Percentiles rank a stretch among this genome's conserved stretches.
These are phyloP conservation scores for Phytophthora quininea DNA, from an alignment of 352 stramenopile species.

Conservation along the genomic window DNA sequence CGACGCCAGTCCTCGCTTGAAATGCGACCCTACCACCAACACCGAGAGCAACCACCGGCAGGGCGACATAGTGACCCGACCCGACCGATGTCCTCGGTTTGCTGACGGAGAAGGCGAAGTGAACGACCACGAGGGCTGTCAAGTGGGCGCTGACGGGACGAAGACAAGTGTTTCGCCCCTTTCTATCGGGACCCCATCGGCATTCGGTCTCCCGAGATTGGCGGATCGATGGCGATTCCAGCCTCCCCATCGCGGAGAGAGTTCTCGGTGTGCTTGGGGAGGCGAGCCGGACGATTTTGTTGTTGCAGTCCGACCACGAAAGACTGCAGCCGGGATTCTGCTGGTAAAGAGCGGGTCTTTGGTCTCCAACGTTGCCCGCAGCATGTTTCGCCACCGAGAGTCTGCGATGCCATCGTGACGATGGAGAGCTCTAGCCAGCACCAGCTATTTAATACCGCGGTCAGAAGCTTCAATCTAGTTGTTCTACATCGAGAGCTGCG, in stretches of 20 bases:
- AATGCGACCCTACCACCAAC: constrained; percentile 11
- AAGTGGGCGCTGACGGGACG: background rate
- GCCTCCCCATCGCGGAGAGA: constrained; percentile 23
- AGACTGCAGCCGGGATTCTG: background rate
- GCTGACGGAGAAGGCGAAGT: constrained; percentile 26
- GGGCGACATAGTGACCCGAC: constrained; percentile 15
- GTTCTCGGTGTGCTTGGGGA: constrained; percentile 32
- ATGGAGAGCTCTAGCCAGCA: background rate
- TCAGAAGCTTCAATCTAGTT: background rate
- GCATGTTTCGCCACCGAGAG: background rate
- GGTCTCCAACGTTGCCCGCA: background rate
- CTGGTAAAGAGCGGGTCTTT: background rate
- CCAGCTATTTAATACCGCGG: background rate
- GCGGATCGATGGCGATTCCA: constrained; percentile 29
- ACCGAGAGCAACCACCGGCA: constrained; percentile 19
- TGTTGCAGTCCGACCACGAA: constrained; percentile 4
- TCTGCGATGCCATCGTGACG: background rate
- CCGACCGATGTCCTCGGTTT: background rate
- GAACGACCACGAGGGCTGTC: constrained; percentile 4
- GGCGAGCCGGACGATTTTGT: constrained; percentile 5
- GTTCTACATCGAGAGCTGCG: no score
- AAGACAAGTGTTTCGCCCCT: constrained; percentile 12
- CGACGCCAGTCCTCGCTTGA: constrained; percentile 4
- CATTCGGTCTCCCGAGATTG: constrained; percentile 23
- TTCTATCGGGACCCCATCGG: constrained; percentile 3